phyloP scores from a whole-genome alignment of 768 basidiomycete species.

The Sporobolomyces phaffii region DNA sequence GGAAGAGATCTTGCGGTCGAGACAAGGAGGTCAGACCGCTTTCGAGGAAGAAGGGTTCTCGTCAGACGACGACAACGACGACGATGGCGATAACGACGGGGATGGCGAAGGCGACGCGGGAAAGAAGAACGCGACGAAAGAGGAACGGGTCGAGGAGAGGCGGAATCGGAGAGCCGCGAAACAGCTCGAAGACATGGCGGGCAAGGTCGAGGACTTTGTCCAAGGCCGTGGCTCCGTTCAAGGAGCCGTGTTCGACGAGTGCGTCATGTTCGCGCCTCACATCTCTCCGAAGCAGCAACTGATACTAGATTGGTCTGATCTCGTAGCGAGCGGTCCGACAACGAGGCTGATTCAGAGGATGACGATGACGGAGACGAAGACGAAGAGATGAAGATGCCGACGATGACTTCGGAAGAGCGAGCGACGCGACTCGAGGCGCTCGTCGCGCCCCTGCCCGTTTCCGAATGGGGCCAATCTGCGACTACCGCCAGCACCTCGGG shows the following conservation, averaged over 20 bases:
- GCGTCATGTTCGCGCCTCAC: not conserved
- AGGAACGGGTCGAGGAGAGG: constrained; percentile 41
- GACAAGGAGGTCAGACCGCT: not conserved
- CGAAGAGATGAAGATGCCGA: constrained; percentile 41
- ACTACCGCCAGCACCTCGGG: too few relatives aligned
- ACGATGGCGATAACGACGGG: constrained; percentile 45
- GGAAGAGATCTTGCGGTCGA: constrained; percentile 36
- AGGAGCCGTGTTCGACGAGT: constrained; percentile 89
- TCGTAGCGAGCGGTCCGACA: constrained; percentile 55
- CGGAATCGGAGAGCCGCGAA: constrained; percentile 54
- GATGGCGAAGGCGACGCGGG: constrained; percentile 47
- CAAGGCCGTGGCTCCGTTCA: constrained; percentile 81
- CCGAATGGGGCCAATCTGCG: constrained; percentile 87
- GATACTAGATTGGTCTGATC: not conserved
- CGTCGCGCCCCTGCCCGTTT: constrained; percentile 68
- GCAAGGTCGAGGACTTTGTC: constrained; percentile 82
- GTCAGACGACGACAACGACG: constrained; percentile 46
- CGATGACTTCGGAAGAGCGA: constrained; percentile 49
- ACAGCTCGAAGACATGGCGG: constrained; percentile 67
- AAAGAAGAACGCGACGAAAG: constrained; percentile 49
- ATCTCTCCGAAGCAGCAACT: too few relatives aligned
- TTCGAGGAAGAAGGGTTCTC: constrained; percentile 41
- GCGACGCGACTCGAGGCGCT: constrained; percentile 69
- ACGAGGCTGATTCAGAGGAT: constrained; percentile 46
- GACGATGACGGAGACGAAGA: constrained; percentile 44